Conservation (phyloP, 805 yeast species). For the Zygosaccharomyces bailii region DNA sequence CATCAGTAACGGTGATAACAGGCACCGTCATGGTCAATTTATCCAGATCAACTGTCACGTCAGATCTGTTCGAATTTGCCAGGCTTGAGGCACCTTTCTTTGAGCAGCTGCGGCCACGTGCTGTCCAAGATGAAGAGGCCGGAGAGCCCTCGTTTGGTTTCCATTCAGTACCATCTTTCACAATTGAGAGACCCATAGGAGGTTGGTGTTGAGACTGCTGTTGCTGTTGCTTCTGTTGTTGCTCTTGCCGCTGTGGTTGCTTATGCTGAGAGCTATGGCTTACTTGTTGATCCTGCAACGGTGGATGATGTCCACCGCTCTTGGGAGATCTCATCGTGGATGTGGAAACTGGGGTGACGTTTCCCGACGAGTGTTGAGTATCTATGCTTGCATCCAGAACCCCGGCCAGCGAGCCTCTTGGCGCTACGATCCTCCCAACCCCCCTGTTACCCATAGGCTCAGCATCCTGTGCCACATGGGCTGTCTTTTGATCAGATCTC, state of each 20-base stretch:
- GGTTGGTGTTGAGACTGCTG: background rate
- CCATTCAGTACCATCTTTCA: constrained; percentile 3
- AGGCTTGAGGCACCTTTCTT: background rate
- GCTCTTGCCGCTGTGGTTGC: background rate
- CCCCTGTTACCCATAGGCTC: background rate
- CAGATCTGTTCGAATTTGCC: constrained; percentile 5
- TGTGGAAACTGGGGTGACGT: constrained; percentile 15
- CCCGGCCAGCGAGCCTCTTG: constrained; percentile 10
- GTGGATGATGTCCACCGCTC: background rate
- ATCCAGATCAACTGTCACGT: constrained; percentile 22
- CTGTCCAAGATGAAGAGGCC: background rate
- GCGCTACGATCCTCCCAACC: background rate
- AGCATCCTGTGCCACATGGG: background rate
- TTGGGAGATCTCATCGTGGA: constrained; percentile 15
- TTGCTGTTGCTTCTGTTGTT: background rate
- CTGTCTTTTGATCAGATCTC: constrained; percentile 2
- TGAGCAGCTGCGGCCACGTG: background rate
- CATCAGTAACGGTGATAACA: constrained; percentile 27
- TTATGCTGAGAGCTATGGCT: constrained; percentile 1
- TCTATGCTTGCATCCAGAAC: constrained; percentile 4
- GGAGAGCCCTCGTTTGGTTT: background rate
- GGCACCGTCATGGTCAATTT: constrained; percentile 25
- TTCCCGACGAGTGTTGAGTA: constrained; percentile 4
- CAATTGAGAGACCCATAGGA: background rate
- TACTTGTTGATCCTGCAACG: background rate